phyloP scores from a whole-genome alignment of 2,329 filamentous ascomycete genomes.

The Orbilia brochopaga region DNA sequence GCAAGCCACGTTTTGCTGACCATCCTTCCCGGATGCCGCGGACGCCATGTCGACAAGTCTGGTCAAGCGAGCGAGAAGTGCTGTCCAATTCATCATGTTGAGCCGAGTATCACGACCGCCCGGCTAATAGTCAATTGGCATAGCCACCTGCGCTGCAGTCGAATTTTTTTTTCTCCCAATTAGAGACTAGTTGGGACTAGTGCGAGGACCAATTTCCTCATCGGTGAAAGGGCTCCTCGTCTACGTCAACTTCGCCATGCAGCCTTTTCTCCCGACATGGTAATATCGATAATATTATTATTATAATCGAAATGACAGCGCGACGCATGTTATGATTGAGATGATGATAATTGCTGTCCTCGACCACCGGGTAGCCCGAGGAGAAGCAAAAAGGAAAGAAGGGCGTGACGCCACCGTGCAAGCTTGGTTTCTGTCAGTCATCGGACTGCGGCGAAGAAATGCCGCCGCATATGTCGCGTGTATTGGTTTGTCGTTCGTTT shows the following conservation, averaged over 20 bases:
- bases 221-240: slow-evolving; percentile 15
- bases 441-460: slow-evolving; percentile 24
- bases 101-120: slow-evolving; percentile 16
- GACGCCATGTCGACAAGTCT: slow-evolving; percentile 19
- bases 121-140: slow-evolving; percentile 29
- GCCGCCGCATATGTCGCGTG: slow-evolving; percentile 23
- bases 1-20: slow-evolving; percentile 30
- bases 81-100: slow-evolving; percentile 30
- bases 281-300: not conserved
- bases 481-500: slow-evolving; percentile 12
- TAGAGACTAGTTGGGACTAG: slow-evolving; percentile 46
- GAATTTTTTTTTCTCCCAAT: slow-evolving; percentile 34
- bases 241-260: slow-evolving; percentile 26
- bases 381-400: not conserved
- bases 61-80: slow-evolving; percentile 48
- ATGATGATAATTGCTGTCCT: slow-evolving; percentile 2
- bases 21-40: slow-evolving; percentile 22
- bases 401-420: slow-evolving; percentile 31
- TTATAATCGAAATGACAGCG: slow-evolving; percentile 4
- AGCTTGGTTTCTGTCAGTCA: slow-evolving; percentile 5
- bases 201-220: slow-evolving; percentile 1
- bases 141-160: slow-evolving; percentile 38
- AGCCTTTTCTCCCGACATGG: not conserved
- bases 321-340: not conserved
- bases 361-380: not conserved